Evolutionary conservation across 257 asterid species (phyloP).

Genomic region (Plectranthus barbatus): DNA sequence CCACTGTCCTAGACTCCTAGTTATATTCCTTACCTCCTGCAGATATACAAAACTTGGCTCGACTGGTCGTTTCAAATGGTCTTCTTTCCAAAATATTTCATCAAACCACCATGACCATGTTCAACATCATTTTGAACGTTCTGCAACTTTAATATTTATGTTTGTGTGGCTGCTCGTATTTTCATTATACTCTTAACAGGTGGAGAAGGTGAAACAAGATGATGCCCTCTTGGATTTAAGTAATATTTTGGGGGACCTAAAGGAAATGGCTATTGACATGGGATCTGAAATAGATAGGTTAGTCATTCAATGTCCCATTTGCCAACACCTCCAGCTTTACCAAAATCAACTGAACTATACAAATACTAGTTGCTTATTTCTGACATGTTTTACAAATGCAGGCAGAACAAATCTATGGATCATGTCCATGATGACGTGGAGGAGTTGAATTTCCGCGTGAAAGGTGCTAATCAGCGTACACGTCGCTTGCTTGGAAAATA

Average conservation of each 20-base stretch:
- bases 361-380: not conserved
- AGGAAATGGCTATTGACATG: slow-evolving; percentile 79
- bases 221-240: slow-evolving; percentile 60
- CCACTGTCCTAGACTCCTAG: not conserved
- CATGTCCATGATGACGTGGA: slow-evolving; percentile 59
- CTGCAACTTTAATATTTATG: too few species aligned
- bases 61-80: not conserved
- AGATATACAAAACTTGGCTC: not conserved
- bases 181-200: slow-evolving; percentile 29
- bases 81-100: too few species aligned
- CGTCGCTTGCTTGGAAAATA: slow-evolving; percentile 54
- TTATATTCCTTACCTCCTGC: not conserved
- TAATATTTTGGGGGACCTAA: slow-evolving; percentile 58
- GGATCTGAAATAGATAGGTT: slow-evolving; percentile 74
- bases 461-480: slow-evolving; percentile 51
- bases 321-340: not conserved
- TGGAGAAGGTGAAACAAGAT: slow-evolving; percentile 64
- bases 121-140: not conserved
- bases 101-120: not conserved
- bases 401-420: slow-evolving; percentile 53
- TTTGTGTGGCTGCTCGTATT: not conserved
- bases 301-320: slow-evolving; percentile 1
- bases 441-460: slow-evolving; percentile 50
- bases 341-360: not conserved
- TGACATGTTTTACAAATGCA: slow-evolving; percentile 20